Conservation (phyloP, 2,329 filamentous ascomycete species). For the Botryosphaeria dothidea region DNA sequence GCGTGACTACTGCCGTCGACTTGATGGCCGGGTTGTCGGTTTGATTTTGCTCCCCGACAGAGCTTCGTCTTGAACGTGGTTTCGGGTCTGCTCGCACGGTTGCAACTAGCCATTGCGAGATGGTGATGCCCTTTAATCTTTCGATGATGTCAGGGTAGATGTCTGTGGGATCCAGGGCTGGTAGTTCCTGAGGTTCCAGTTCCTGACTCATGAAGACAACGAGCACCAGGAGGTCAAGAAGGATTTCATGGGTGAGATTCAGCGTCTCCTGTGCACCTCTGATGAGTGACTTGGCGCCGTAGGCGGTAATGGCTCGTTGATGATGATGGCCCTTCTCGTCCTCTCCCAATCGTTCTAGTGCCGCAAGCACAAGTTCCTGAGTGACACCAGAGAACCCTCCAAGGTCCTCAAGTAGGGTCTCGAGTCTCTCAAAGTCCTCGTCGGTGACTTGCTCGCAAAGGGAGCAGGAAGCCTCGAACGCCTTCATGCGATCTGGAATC, state of each 20-base stretch:
- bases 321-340: slow-evolving; percentile 39
- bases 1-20: slow-evolving; percentile 27
- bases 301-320: slow-evolving; percentile 62
- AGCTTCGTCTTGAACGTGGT: background rate
- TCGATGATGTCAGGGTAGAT: slow-evolving; percentile 67
- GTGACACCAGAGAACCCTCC: slow-evolving; percentile 53
- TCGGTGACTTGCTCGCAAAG: slow-evolving; percentile 80
- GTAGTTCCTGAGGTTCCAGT: slow-evolving; percentile 70
- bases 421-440: slow-evolving; percentile 73
- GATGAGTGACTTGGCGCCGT: slow-evolving; percentile 74
- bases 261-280: slow-evolving; percentile 78
- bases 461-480: slow-evolving; percentile 75
- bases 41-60: background rate
- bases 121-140: slow-evolving; percentile 37
- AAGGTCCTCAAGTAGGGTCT: slow-evolving; percentile 67
- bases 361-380: slow-evolving; percentile 54
- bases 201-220: slow-evolving; percentile 85
- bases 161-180: slow-evolving; percentile 61
- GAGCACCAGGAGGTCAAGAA: slow-evolving; percentile 80
- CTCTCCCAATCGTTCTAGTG: slow-evolving; percentile 51
- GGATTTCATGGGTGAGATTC: slow-evolving; percentile 68
- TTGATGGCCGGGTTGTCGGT: slow-evolving; percentile 13
- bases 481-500: slow-evolving; percentile 68
- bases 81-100: slow-evolving; percentile 14
- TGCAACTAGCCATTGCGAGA: slow-evolving; percentile 35